These are phyloP conservation scores for Aristolochia fimbriata DNA, from an alignment of 164 flowering plant genomes.

Conservation along the genomic window DNA sequence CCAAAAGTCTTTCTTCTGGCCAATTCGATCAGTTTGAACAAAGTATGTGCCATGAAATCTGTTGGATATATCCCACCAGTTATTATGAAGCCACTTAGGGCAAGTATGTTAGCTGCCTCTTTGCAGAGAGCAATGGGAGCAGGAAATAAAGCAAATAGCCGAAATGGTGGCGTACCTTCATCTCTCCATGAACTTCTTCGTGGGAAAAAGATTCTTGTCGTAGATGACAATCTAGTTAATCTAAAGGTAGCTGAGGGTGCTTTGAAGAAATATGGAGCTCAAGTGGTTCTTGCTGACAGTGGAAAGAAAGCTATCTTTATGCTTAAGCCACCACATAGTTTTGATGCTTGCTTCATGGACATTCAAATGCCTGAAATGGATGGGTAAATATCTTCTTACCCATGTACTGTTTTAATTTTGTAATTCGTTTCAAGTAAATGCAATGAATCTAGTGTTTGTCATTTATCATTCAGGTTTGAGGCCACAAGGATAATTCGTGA, in stretches of 20 bases:
- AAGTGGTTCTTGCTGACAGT: slow-evolving; percentile 57
- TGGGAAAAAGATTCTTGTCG: slow-evolving; percentile 73
- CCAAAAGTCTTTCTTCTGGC: slow-evolving; percentile 61
- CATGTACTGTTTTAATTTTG: no score
- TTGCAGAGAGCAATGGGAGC: slow-evolving; percentile 67
- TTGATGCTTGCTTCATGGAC: slow-evolving; percentile 98
- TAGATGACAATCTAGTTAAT: slow-evolving; percentile 83
- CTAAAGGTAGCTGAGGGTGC: slow-evolving; percentile 86
- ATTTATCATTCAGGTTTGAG: slow-evolving; percentile 49
- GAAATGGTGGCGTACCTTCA: slow-evolving; percentile 37
- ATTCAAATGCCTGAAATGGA: slow-evolving; percentile 99
- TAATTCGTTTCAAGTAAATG: no score
- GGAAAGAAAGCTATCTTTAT: slow-evolving; percentile 52
- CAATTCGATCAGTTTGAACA: slow-evolving; percentile 30
- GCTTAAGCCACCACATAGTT: slow-evolving; percentile 68
- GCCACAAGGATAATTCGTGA: slow-evolving; percentile 75
- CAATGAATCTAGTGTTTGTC: background rate
- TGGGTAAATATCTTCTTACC: slow-evolving; percentile 42
- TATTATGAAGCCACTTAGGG: slow-evolving; percentile 76
- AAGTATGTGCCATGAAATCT: slow-evolving; percentile 12
- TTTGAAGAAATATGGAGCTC: slow-evolving; percentile 87
- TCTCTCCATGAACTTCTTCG: slow-evolving; percentile 47
- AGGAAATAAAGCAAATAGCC: slow-evolving; percentile 36
- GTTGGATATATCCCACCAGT: slow-evolving; percentile 27
- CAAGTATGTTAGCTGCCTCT: slow-evolving; percentile 74